phyloP scores from a whole-genome alignment of 306 rosid genomes.

The Morella rubra region DNA sequence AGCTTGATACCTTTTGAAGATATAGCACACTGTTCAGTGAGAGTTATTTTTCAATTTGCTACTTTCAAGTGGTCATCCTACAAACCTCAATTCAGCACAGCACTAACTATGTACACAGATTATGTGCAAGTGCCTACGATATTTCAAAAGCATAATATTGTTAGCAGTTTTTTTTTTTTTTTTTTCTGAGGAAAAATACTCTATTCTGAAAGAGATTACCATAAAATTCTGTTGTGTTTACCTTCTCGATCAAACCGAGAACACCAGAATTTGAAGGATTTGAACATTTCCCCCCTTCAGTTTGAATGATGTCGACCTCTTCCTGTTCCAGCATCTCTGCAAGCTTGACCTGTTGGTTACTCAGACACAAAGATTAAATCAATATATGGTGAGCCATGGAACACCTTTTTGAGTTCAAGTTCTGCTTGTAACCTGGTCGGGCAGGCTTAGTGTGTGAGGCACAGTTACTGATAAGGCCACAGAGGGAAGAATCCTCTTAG shows the following conservation, averaged over 20 bases:
- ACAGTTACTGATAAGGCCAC: constrained; percentile 77
- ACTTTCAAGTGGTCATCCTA: background rate
- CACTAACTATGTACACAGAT: background rate
- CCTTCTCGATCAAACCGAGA: constrained; percentile 95
- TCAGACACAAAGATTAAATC: constrained; percentile 4
- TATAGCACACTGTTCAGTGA: background rate
- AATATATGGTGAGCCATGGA: background rate
- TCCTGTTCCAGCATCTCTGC: constrained; percentile 80
- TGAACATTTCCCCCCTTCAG: constrained; percentile 91
- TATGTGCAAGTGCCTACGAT: background rate
- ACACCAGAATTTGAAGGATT: constrained; percentile 79
- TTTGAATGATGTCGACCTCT: constrained; percentile 90
- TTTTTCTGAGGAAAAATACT: background rate
- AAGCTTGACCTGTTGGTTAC: constrained; percentile 71
- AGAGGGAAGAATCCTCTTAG: constrained; percentile 73
- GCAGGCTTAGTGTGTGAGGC: constrained; percentile 91
- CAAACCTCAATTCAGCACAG: background rate
- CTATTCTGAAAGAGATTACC: background rate
- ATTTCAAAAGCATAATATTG: background rate
- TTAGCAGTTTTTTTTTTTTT: background rate
- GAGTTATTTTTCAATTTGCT: background rate
- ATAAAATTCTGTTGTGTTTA: constrained; percentile 17
- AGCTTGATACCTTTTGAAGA: background rate
- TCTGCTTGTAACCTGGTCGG: constrained; percentile 70
- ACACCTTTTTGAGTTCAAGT: constrained; percentile 9